Evolutionary conservation across 345 rosid species (phyloP).

Genomic region (Salix purpurea): DNA sequence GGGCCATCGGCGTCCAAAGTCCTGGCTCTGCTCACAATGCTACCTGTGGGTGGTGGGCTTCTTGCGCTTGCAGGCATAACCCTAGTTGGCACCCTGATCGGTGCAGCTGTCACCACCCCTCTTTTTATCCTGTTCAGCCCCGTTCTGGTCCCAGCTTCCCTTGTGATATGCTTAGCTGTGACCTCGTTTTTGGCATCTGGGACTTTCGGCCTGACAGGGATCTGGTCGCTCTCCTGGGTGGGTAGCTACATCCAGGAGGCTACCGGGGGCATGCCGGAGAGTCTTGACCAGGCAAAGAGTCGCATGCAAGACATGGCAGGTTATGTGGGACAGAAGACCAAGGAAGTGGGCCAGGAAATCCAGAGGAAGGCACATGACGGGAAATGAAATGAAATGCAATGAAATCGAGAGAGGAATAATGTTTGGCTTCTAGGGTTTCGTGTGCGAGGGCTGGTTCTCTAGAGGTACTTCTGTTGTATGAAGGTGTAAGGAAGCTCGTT

Average conservation of each 20-base stretch:
- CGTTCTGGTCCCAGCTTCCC: slow-evolving; percentile 53
- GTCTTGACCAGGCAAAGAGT: slow-evolving; percentile 39
- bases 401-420: neutral
- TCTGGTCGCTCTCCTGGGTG: slow-evolving; percentile 49
- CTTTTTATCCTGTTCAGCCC: slow-evolving; percentile 55
- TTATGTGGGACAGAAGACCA: slow-evolving; percentile 43
- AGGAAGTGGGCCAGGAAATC: slow-evolving; percentile 44
- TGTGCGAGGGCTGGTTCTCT: neutral
- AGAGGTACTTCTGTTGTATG: neutral
- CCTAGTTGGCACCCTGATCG: slow-evolving; percentile 38
- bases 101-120: slow-evolving; percentile 36
- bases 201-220: slow-evolving; percentile 45
- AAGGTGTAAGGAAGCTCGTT: neutral
- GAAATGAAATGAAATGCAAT: slow-evolving; percentile 13
- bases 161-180: slow-evolving; percentile 38
- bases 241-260: slow-evolving; percentile 29
- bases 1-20: slow-evolving; percentile 57
- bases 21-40: slow-evolving; percentile 35
- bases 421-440: neutral
- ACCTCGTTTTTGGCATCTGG: slow-evolving; percentile 42
- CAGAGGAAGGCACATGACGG: slow-evolving; percentile 38
- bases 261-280: slow-evolving; percentile 28
- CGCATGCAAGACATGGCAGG: slow-evolving; percentile 41
- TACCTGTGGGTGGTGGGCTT: slow-evolving; percentile 40
- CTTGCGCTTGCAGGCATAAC: slow-evolving; percentile 45